A percentile compares a stretch with the other conserved stretches of the same genome.
Conservation (phyloP, 1,139 yeast species). For the Taphrina communis region DNA sequence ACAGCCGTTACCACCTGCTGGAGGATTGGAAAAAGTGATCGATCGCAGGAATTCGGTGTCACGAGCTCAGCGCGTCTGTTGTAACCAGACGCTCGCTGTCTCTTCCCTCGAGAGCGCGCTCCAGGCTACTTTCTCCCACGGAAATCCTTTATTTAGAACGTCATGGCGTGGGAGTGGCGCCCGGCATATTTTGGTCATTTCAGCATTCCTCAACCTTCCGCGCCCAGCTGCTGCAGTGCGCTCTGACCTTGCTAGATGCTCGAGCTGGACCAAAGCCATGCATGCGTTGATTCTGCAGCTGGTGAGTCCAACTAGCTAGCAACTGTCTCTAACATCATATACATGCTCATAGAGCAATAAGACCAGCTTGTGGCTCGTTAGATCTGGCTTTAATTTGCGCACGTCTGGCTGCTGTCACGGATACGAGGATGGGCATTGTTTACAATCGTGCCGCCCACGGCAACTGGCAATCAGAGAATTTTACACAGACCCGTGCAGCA, state of each 20-base stretch:
- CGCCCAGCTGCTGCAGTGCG: not conserved
- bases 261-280: not conserved
- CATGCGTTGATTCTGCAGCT: not conserved
- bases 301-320: too few relatives aligned
- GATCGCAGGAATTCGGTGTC: not conserved
- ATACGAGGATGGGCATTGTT: not conserved
- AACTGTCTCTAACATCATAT: too few relatives aligned
- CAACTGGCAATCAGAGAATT: too few relatives aligned
- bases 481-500: too few relatives aligned
- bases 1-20: not conserved
- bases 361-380: too few relatives aligned
- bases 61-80: constrained; percentile 2
- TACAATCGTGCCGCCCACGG: not conserved
- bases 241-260: too few relatives aligned
- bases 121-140: not conserved
- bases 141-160: constrained; percentile 10
- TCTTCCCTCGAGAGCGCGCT: not conserved
- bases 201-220: not conserved
- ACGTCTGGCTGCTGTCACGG: not conserved
- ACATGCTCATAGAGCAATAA: not conserved
- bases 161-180: constrained; percentile 1
- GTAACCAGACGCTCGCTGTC: not conserved
- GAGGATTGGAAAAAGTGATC: not conserved
- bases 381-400: too few relatives aligned
- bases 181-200: not conserved